A percentile compares a stretch with the other conserved stretches of the same genome.
phyloP scores from a whole-genome alignment of 2,329 filamentous ascomycete species.

The Endoconidiophora laricicola region DNA sequence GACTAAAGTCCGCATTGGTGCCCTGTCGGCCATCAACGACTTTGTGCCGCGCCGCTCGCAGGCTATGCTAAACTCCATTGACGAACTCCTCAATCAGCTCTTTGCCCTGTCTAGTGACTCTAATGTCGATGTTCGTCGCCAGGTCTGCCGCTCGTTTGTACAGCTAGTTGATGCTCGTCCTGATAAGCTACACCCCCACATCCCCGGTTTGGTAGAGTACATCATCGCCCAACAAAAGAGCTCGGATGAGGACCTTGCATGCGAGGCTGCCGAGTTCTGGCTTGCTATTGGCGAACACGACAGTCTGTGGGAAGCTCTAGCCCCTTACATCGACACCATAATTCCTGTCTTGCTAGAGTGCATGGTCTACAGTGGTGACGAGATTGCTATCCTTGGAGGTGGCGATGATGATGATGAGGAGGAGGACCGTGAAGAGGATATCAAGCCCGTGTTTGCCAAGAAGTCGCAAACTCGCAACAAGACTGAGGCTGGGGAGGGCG shows the following conservation, averaged over 20 bases:
- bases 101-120: slow-evolving; percentile 66
- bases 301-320: slow-evolving; percentile 57
- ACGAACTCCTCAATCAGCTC: slow-evolving; percentile 64
- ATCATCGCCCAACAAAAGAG: slow-evolving; percentile 79
- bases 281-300: slow-evolving; percentile 81
- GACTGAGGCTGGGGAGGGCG: slow-evolving; percentile 32
- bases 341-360: slow-evolving; percentile 81
- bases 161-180: slow-evolving; percentile 80
- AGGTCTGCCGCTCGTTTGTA: slow-evolving; percentile 87
- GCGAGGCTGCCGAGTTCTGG: slow-evolving; percentile 97
- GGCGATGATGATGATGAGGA: slow-evolving; percentile 81
- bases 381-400: slow-evolving; percentile 68
- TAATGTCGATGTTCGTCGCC: slow-evolving; percentile 68
- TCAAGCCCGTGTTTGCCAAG: slow-evolving; percentile 83
- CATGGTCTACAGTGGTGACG: slow-evolving; percentile 94
- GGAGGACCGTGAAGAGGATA: slow-evolving; percentile 78
- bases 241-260: slow-evolving; percentile 74
- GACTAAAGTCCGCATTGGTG: slow-evolving; percentile 61
- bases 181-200: slow-evolving; percentile 78
- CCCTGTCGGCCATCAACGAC: slow-evolving; percentile 74
- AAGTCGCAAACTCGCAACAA: slow-evolving; percentile 35
- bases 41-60: slow-evolving; percentile 77
- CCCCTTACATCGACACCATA: slow-evolving; percentile 65
- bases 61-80: slow-evolving; percentile 64
- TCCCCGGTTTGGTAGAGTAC: slow-evolving; percentile 78